Percentiles rank a stretch among this genome's conserved stretches.
These are phyloP conservation scores for Pseudogymnoascus destructans DNA, from an alignment of 2,329 filamentous ascomycete genomes.

Conservation along the genomic window DNA sequence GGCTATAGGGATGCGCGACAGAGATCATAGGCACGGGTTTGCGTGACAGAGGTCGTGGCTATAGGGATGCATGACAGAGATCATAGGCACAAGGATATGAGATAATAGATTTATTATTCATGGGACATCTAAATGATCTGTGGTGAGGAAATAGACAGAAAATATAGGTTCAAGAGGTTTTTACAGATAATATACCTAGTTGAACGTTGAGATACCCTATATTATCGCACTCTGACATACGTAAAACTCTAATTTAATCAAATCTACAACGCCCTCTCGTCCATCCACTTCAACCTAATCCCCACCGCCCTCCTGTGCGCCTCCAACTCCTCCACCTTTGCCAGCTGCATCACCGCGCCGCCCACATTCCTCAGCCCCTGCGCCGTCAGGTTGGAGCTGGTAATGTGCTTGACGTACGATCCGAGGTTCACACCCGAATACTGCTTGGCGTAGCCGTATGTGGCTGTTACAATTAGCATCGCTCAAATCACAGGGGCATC, in stretches of 20 bases:
- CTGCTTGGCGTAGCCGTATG: constrained; percentile 95
- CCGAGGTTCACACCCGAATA: constrained; percentile 95
- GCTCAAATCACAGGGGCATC: not conserved
- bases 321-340: constrained; percentile 86
- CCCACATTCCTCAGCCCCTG: constrained; percentile 80
- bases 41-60: no score
- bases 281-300: constrained; percentile 42
- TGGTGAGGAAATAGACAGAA: no score
- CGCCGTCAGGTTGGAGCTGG: constrained; percentile 76
- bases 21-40: no score
- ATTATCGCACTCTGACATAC: no score
- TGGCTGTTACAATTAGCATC: constrained; percentile 43
- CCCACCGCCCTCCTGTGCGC: constrained; percentile 70
- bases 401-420: constrained; percentile 97
- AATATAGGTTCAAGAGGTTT: not conserved
- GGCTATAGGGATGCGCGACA: no score
- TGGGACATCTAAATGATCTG: no score
- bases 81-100: no score
- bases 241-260: no score
- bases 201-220: no score
- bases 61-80: no score
- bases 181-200: not conserved
- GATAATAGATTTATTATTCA: no score
- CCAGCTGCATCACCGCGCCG: constrained; percentile 83
- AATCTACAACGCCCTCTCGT: constrained; percentile 20